Evolutionary conservation across 1,284 basidiomycete genomes (phyloP), one percentile per base, ranked within the genome.

Genomic region (Filobasidium uniguttulatum): DNA sequence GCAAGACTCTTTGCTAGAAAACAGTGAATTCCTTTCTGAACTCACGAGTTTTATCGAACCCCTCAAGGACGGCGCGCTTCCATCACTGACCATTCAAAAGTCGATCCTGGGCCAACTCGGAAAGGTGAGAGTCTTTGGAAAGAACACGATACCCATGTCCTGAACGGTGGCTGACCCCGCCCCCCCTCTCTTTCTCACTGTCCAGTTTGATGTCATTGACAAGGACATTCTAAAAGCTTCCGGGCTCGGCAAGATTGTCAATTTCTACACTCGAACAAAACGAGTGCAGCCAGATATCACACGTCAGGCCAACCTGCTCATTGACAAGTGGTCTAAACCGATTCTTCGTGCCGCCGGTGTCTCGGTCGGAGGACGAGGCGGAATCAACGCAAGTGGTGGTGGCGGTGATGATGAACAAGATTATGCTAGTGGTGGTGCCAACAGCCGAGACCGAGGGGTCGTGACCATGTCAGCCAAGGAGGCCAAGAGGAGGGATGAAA

Each of bases 11-110:
- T 94, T 97, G 61, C 78, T 91, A 54, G 94, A 98, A 71, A 91
- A 91, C 67, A 91, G 93, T 57, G 64, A 55, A 5, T 75, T 97
- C 30, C 76, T 99, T 25, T 86, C 90, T 60, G 89, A 83, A 3
- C 89, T 98, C 49, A 77, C 80, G 49, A 74, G 79, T 34, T 99
- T 90, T 89, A 80, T 99, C 3, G 93, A 98, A 62, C 93, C 94
- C 1, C 78, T 97, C 9, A 85, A 84, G 0, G 90, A 96, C 71
- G 79, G 78, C 46, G 91, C 88, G 1, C 77, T 99, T 5, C 93
- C 94, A 0, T 88, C 89, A 2, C 78, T 97, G 48, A 96, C 93
- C 66, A 96, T 98, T 61, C 93, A 97, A 65, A 81, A 82, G 48
- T 85, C 91, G 50, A 81, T 98, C 58, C 91, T 98, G 68, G 77